Evolutionary conservation across 345 rosid genomes (phyloP).

Genomic region (Melaleuca quinquenervia): DNA sequence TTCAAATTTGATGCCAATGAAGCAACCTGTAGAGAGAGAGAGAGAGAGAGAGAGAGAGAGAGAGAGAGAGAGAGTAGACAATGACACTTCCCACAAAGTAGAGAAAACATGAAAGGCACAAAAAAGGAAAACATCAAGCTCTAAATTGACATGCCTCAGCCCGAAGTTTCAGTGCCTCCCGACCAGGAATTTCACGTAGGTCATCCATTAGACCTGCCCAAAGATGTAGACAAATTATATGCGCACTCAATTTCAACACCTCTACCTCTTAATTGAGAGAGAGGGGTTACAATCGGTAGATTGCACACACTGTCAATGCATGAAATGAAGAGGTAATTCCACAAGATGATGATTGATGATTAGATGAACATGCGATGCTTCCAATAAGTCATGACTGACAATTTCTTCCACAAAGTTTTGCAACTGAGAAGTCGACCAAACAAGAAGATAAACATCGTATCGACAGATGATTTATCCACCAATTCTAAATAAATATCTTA

Average conservation of each 20-base stretch:
- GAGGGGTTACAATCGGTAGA: background rate
- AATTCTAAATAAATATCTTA: background rate
- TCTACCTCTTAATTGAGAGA: background rate
- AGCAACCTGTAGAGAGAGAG: constrained; percentile 47
- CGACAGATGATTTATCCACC: background rate
- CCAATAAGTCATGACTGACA: background rate
- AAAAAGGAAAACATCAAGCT: background rate
- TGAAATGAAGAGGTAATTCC: background rate
- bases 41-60: background rate
- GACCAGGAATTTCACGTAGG: constrained; percentile 78
- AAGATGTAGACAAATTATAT: background rate
- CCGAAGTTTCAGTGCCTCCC: constrained; percentile 89
- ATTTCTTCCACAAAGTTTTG: background rate
- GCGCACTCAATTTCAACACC: background rate
- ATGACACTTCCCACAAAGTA: background rate
- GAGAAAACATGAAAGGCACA: background rate
- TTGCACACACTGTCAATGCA: background rate
- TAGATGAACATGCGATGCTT: background rate
- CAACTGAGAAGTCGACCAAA: background rate
- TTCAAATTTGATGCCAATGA: constrained; percentile 58
- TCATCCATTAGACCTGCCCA: constrained; percentile 75
- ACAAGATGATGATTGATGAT: background rate
- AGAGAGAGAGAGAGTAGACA: background rate
- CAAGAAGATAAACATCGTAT: background rate
- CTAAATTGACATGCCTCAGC: constrained; percentile 53